These are phyloP conservation scores for Cyberlindnera misumaiensis DNA, from an alignment of 805 yeast species.

Conservation along the genomic window DNA sequence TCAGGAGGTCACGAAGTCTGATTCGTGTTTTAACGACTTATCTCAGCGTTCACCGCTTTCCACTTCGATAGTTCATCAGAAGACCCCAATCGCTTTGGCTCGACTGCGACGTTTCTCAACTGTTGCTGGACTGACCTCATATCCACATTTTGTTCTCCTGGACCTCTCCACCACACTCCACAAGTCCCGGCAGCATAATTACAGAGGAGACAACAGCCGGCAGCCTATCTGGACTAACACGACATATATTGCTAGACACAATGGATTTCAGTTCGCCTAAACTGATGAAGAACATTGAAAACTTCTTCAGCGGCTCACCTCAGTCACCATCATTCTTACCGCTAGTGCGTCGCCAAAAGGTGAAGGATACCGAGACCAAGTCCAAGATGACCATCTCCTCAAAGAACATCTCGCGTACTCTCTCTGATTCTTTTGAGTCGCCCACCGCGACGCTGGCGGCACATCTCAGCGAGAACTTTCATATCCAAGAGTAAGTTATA, in stretches of 20 bases:
- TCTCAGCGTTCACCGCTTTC: no score
- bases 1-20: no score
- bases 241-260: background rate
- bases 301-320: slow-evolving; percentile 19
- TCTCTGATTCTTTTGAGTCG: slow-evolving; percentile 13
- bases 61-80: no score
- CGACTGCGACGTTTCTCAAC: no score
- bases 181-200: no score
- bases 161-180: no score
- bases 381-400: slow-evolving; percentile 24
- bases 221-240: no score
- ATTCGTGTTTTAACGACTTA: no score
- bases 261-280: slow-evolving; percentile 22
- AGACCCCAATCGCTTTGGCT: no score
- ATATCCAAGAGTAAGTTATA: slow-evolving; percentile 23
- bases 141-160: no score
- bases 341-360: background rate
- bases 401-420: slow-evolving; percentile 14
- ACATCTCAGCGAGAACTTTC: slow-evolving; percentile 32
- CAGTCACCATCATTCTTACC: slow-evolving; percentile 23
- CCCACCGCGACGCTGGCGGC: slow-evolving; percentile 34
- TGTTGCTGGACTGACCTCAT: no score
- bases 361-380: slow-evolving; percentile 3
- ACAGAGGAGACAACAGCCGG: no score
- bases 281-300: slow-evolving; percentile 17